Conservation (phyloP, 2,329 filamentous ascomycete genomes). For the Nemania serpens region DNA sequence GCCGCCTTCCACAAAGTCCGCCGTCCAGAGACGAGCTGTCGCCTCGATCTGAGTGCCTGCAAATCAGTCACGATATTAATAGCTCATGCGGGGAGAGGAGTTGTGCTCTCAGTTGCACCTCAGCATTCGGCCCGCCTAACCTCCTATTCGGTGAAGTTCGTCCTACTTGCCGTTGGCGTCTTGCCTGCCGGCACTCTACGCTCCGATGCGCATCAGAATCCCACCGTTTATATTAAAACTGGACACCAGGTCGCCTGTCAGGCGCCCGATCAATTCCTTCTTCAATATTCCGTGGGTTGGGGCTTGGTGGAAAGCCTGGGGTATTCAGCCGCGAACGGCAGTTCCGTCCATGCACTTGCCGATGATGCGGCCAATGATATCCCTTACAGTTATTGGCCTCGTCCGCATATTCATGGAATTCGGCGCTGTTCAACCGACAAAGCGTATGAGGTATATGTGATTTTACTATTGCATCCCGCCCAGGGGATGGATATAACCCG, state of each 20-base stretch:
- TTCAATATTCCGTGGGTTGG: slow-evolving; percentile 23
- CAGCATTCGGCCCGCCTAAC: slow-evolving; percentile 17
- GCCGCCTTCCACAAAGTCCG: background rate
- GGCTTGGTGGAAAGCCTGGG: slow-evolving; percentile 34
- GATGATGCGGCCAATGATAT: slow-evolving; percentile 33
- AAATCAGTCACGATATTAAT: background rate
- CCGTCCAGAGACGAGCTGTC: background rate
- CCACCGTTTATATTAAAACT: slow-evolving; percentile 22
- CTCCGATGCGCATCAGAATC: slow-evolving; percentile 21
- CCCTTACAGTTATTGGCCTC: slow-evolving; percentile 30
- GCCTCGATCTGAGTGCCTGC: background rate
- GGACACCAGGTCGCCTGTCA: slow-evolving; percentile 11
- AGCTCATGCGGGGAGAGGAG: background rate
- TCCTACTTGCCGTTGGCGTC: slow-evolving; percentile 8
- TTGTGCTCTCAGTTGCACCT: background rate
- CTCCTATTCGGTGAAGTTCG: slow-evolving; percentile 5
- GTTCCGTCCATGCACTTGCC: slow-evolving; percentile 28
- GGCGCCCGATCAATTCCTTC: slow-evolving; percentile 7
- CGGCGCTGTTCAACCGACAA: slow-evolving; percentile 31
- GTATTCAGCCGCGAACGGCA: slow-evolving; percentile 35
- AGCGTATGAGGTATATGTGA: slow-evolving; percentile 27
- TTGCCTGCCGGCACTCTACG: slow-evolving; percentile 17
- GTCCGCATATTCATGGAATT: slow-evolving; percentile 28
- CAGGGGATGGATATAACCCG: slow-evolving; percentile 21
- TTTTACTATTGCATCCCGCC: slow-evolving; percentile 6